Percentiles rank a stretch among this genome's conserved stretches.
phyloP scores from a whole-genome alignment of 2,329 filamentous ascomycete genomes.

The Aspergillus hortae region DNA sequence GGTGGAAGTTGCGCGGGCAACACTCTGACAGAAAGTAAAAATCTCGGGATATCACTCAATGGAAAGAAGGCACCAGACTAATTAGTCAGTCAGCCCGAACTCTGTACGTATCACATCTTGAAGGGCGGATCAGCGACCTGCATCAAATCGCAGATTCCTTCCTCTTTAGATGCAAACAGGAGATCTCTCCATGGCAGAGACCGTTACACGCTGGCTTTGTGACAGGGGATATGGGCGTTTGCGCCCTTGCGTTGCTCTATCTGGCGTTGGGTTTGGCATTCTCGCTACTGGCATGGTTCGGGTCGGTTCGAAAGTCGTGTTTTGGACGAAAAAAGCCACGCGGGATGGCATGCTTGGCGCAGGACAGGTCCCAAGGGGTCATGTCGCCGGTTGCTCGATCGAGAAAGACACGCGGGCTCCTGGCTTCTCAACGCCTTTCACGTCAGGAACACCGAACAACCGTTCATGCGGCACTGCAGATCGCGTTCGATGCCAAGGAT shows the following conservation, averaged over 20 bases:
- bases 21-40: neutral
- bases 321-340: constrained; percentile 7
- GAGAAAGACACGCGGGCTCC: neutral
- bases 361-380: neutral
- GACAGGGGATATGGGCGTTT: neutral
- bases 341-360: constrained; percentile 9
- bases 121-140: constrained; percentile 12
- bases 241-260: neutral
- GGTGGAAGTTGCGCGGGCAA: constrained; percentile 1
- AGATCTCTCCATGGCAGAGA: neutral
- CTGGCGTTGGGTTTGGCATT: constrained; percentile 3
- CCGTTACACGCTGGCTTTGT: constrained; percentile 1
- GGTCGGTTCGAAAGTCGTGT: constrained; percentile 14
- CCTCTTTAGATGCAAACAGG: constrained; percentile 3
- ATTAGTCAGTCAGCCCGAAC: constrained; percentile 5
- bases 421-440: neutral
- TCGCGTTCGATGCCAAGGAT: constrained; percentile 1
- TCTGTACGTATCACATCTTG: neutral
- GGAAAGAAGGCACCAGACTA: neutral
- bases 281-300: constrained; percentile 9
- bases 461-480: constrained; percentile 7
- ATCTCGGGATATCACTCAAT: neutral
- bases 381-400: neutral
- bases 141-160: constrained; percentile 5
- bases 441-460: neutral